Evolutionary conservation across 1,284 basidiomycete species (phyloP).

Genomic region (Cutaneotrichosporon daszewskae): DNA sequence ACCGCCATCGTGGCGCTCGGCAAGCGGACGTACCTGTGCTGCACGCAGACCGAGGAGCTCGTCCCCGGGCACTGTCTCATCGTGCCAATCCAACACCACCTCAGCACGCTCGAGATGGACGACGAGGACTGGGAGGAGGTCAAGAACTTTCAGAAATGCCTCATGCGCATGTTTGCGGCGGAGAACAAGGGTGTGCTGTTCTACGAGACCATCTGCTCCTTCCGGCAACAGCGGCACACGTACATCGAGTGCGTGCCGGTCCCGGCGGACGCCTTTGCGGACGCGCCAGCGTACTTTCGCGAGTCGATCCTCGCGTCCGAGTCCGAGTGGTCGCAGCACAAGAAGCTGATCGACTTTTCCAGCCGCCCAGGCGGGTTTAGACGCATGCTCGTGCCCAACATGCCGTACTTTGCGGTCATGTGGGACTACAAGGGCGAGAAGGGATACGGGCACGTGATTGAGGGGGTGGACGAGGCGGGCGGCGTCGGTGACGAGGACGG

Average conservation of each 20-base stretch:
- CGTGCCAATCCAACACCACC: constrained; percentile 89
- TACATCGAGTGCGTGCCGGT: constrained; percentile 87
- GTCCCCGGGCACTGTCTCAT: constrained; percentile 86
- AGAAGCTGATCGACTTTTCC: constrained; percentile 91
- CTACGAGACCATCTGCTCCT: constrained; percentile 81
- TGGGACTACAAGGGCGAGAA: constrained; percentile 97
- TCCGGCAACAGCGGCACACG: constrained; percentile 84
- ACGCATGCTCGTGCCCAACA: constrained; percentile 84
- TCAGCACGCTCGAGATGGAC: constrained; percentile 87
- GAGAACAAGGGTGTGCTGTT: constrained; percentile 86
- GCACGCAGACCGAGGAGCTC: constrained; percentile 79
- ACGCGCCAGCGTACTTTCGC: constrained; percentile 89
- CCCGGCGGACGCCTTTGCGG: constrained; percentile 73
- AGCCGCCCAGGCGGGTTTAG: constrained; percentile 81
- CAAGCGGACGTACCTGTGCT: constrained; percentile 79
- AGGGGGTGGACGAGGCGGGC: constrained; percentile 66
- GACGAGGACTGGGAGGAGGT: constrained; percentile 98
- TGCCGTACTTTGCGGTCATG: constrained; percentile 98
- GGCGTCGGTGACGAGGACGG: constrained; percentile 58
- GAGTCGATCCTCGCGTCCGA: constrained; percentile 89
- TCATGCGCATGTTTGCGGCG: constrained; percentile 89
- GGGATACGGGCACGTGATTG: constrained; percentile 95
- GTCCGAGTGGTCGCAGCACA: constrained; percentile 94
- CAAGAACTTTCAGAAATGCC: constrained; percentile 97
- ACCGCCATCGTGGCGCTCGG: constrained; percentile 85